Evolutionary conservation across 495 filamentous ascomycete genomes (phyloP).

Genomic region (Neurospora tetraspora): DNA sequence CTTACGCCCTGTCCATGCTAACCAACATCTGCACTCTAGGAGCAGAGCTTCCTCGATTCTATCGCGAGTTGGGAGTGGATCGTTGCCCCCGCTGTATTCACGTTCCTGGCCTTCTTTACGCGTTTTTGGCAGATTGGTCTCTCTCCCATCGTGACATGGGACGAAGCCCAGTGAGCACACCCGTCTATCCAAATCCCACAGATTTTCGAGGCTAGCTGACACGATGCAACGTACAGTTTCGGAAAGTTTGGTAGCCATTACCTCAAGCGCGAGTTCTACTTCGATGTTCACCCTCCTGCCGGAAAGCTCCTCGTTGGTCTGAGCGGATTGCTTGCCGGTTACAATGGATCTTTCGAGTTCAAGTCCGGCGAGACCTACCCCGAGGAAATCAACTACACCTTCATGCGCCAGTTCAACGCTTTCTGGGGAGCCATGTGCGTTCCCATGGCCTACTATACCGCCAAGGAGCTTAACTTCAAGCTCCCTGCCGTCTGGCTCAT

Average conservation of each 20-base stretch:
- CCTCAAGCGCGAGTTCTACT: slow-evolving; percentile 97
- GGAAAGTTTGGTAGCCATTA: slow-evolving; percentile 99
- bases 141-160: slow-evolving; percentile 96
- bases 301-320: slow-evolving; percentile 98
- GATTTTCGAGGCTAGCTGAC: slow-evolving; percentile 17
- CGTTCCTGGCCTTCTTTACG: slow-evolving; percentile 82
- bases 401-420: slow-evolving; percentile 97
- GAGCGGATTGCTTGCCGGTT: slow-evolving; percentile 89
- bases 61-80: slow-evolving; percentile 78
- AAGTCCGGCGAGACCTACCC: slow-evolving; percentile 96
- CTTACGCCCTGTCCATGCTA: slow-evolving; percentile 1
- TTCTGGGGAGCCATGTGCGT: slow-evolving; percentile 88
- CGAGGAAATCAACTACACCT: slow-evolving; percentile 88
- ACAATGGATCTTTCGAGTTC: slow-evolving; percentile 99
- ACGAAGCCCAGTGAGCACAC: slow-evolving; percentile 82
- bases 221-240: slow-evolving; percentile 49
- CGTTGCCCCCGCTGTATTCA: slow-evolving; percentile 82
- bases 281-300: slow-evolving; percentile 87
- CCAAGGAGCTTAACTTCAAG: slow-evolving; percentile 77
- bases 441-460: slow-evolving; percentile 90
- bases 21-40: slow-evolving; percentile 17
- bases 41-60: slow-evolving; percentile 46
- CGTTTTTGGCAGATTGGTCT: slow-evolving; percentile 91
- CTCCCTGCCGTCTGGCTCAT: slow-evolving; percentile 87
- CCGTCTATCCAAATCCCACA: slow-evolving; percentile 3